These are phyloP conservation scores for Neofusicoccum ribis DNA, from an alignment of 2,329 filamentous ascomycete genomes.

Conservation along the genomic window DNA sequence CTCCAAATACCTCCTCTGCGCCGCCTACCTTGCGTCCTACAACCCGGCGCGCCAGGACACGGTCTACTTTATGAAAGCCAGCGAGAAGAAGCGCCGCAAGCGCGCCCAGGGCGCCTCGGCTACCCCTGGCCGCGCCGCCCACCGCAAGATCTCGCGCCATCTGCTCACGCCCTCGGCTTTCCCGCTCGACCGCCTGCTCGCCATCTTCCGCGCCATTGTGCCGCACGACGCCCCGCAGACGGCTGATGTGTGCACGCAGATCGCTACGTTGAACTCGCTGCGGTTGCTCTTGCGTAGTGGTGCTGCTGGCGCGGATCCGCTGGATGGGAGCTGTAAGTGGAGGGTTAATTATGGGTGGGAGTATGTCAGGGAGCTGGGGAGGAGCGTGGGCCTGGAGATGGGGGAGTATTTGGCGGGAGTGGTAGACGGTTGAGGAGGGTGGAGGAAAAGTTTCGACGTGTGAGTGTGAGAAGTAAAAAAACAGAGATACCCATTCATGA, in stretches of 20 bases:
- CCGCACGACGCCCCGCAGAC: constrained; percentile 35
- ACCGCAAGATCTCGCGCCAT: constrained; percentile 74
- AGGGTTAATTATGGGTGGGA: constrained; percentile 80
- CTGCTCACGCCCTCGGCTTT: constrained; percentile 76
- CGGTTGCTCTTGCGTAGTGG: constrained; percentile 65
- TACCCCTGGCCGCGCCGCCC: constrained; percentile 26
- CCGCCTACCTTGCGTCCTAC: constrained; percentile 79
- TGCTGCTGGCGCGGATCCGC: constrained; percentile 60
- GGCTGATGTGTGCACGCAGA: constrained; percentile 53
- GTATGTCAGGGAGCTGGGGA: constrained; percentile 66
- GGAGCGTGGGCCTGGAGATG: constrained; percentile 75
- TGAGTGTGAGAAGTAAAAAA: background rate
- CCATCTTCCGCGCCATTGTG: constrained; percentile 70
- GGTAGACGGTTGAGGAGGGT: background rate
- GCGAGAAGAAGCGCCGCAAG: constrained; percentile 46
- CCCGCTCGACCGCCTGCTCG: constrained; percentile 73
- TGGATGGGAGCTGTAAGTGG: constrained; percentile 59
- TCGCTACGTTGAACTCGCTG: constrained; percentile 73
- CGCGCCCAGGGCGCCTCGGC: constrained; percentile 22
- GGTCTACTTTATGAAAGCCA: constrained; percentile 72
- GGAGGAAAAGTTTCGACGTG: background rate
- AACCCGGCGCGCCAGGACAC: constrained; percentile 74
- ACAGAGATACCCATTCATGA: background rate
- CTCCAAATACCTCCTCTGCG: constrained; percentile 71
- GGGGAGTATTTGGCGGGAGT: constrained; percentile 57